Evolutionary conservation across 108 stramenopile genomes (phyloP).

Genomic region (Cyclostephanos invisitatus): DNA sequence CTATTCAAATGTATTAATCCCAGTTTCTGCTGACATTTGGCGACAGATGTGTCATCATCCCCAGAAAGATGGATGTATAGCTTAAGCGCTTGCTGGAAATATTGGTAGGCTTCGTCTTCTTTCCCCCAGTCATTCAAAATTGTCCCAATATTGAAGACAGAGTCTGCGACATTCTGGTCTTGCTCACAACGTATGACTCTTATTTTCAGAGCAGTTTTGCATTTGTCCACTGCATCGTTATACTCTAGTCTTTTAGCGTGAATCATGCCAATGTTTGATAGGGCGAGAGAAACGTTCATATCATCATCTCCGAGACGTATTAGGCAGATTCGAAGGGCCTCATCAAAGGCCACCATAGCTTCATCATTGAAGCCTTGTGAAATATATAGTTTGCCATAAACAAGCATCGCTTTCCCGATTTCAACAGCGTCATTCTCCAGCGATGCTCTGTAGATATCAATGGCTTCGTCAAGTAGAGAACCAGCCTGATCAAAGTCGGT

Average conservation of each 20-base stretch:
- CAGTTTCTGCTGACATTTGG: constrained; percentile 31
- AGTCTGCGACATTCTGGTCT: constrained; percentile 66
- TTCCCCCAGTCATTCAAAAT: constrained; percentile 51
- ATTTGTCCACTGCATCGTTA: constrained; percentile 43
- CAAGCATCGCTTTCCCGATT: constrained; percentile 64
- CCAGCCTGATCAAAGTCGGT: constrained; percentile 39
- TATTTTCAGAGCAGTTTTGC: constrained; percentile 44
- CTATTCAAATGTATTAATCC: constrained; percentile 27
- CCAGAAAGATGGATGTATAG: constrained; percentile 23
- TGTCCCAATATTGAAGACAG: constrained; percentile 65
- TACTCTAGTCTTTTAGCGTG: constrained; percentile 39
- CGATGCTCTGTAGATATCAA: constrained; percentile 56
- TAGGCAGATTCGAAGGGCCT: constrained; percentile 59
- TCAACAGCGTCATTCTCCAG: constrained; percentile 58
- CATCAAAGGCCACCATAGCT: constrained; percentile 57
- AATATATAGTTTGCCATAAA: constrained; percentile 61
- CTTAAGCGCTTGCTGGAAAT: constrained; percentile 34
- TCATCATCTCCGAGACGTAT: constrained; percentile 55
- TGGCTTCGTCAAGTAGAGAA: constrained; percentile 54
- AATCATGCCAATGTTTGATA: constrained; percentile 72
- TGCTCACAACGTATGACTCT: constrained; percentile 47
- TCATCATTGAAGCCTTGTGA: constrained; percentile 57
- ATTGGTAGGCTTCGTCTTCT: constrained; percentile 33
- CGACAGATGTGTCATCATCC: constrained; percentile 32
- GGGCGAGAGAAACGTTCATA: constrained; percentile 61